A percentile compares a stretch with the other conserved stretches of the same genome.
phyloP scores from a whole-genome alignment of 225 moss, liverwort and hornwort species.

The Anthoceros angustus region DNA sequence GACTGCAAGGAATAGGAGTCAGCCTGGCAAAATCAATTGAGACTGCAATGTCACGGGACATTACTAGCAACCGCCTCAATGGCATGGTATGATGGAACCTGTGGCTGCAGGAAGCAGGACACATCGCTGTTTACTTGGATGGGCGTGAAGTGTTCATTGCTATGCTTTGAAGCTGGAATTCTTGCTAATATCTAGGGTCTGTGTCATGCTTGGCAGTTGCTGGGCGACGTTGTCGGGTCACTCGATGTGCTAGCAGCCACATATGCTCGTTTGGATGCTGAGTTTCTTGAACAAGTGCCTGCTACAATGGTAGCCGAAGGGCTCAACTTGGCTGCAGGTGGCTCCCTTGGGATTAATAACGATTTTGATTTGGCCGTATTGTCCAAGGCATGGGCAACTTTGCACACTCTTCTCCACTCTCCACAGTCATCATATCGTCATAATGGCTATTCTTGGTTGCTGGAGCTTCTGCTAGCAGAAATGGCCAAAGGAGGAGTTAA shows the following conservation, averaged over 20 bases:
- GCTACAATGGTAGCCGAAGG: constrained; percentile 83
- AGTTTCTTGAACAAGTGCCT: constrained; percentile 65
- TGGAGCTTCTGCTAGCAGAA: constrained; percentile 86
- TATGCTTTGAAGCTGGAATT: constrained; percentile 9
- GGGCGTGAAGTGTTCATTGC: neutral
- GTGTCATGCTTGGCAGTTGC: constrained; percentile 34
- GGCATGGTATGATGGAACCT: constrained; percentile 36
- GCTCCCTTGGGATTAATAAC: constrained; percentile 23
- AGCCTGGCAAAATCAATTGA: constrained; percentile 61
- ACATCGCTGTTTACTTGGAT: neutral
- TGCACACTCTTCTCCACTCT: constrained; percentile 70
- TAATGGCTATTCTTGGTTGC: constrained; percentile 86
- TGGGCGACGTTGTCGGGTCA: constrained; percentile 59
- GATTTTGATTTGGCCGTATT: constrained; percentile 37
- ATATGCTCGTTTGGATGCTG: constrained; percentile 55
- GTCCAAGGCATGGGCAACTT: constrained; percentile 66
- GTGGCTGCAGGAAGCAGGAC: neutral
- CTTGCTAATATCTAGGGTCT: neutral
- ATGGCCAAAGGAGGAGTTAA: constrained; percentile 87
- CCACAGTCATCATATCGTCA: constrained; percentile 42
- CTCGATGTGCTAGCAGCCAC: constrained; percentile 59
- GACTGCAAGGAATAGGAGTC: constrained; percentile 72
- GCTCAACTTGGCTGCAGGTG: constrained; percentile 29
- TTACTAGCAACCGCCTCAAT: constrained; percentile 74
- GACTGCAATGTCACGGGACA: constrained; percentile 87